Percentiles rank a stretch among this genome's conserved stretches.
Conservation (phyloP, 106 monocot species). For the Chionographis japonica region DNA sequence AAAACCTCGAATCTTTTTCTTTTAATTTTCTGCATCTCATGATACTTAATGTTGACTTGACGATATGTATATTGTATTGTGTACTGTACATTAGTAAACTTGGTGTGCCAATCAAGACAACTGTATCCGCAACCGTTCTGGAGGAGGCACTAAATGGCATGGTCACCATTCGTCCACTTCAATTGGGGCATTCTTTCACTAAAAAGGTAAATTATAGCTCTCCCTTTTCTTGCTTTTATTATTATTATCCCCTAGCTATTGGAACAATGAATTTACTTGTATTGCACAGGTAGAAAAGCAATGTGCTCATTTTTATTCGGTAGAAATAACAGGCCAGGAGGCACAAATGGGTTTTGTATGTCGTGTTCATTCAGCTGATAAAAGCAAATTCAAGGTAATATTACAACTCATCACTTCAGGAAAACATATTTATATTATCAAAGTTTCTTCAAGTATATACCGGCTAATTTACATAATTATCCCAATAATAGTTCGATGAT, state of each 20-base stretch:
- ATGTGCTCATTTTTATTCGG: constrained; percentile 91
- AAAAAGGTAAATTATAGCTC: constrained; percentile 50
- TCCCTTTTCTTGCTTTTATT: not conserved
- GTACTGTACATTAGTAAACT: constrained; percentile 56
- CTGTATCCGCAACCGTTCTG: constrained; percentile 89
- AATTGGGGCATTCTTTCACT: constrained; percentile 48
- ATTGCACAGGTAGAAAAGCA: constrained; percentile 87
- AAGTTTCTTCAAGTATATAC: too few species aligned
- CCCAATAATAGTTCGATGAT: too few species aligned
- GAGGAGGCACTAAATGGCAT: constrained; percentile 90
- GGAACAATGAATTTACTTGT: constrained; percentile 9
- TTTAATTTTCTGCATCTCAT: constrained; percentile 1
- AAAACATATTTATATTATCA: too few species aligned
- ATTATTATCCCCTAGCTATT: not conserved
- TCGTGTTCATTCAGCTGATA: constrained; percentile 82
- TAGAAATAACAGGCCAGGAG: constrained; percentile 76
- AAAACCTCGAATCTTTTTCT: not conserved
- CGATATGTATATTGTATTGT: constrained; percentile 4
- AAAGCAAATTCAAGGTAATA: constrained; percentile 94
- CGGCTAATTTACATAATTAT: too few species aligned
- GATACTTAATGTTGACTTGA: not conserved
- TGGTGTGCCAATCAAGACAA: constrained; percentile 96
- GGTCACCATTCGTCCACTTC: constrained; percentile 48
- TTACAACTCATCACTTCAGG: not conserved
- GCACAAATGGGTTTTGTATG: constrained; percentile 76